Evolutionary conservation across 108 stramenopile genomes (phyloP).

Genomic region (Pseudonitzschia delicatissima): DNA sequence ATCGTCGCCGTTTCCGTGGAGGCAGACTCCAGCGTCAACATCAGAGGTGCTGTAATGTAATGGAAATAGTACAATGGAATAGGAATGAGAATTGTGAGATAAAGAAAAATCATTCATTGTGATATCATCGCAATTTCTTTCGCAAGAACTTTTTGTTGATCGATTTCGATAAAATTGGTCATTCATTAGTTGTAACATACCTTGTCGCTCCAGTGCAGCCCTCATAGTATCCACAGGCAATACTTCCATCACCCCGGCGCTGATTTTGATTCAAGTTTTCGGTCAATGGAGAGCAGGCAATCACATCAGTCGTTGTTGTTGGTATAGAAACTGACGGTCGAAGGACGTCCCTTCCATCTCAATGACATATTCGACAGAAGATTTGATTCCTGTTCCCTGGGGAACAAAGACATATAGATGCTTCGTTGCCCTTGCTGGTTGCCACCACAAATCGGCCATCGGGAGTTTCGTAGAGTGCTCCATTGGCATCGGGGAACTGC

Average conservation of each 20-base stretch:
- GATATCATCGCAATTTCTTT: no score
- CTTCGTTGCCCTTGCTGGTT: conserved; percentile 5
- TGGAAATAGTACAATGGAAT: background rate
- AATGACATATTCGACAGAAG: background rate
- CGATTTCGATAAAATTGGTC: no score
- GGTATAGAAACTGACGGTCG: conserved; percentile 7
- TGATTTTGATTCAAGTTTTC: conserved; percentile 22
- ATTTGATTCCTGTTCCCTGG: conserved; percentile 5
- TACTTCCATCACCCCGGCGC: background rate
- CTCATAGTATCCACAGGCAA: conserved; percentile 12
- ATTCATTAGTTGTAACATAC: background rate
- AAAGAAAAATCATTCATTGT: no score
- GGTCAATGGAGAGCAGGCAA: conserved; percentile 20
- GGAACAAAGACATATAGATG: conserved; percentile 15
- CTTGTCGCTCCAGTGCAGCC: conserved; percentile 12
- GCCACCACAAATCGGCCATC: conserved; percentile 16
- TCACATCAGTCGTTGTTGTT: conserved; percentile 3
- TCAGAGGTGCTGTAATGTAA: background rate
- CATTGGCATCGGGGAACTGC: conserved; percentile 10
- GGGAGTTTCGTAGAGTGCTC: conserved; percentile 23
- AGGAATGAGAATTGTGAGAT: no score
- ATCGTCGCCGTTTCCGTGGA: background rate
- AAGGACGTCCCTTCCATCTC: conserved; percentile 10
- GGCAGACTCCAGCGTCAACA: conserved; percentile 9
- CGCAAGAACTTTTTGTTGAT: no score